These are phyloP conservation scores for Zelopaecilomyces penicillatus DNA, from an alignment of 2,329 filamentous ascomycete genomes.

Conservation along the genomic window DNA sequence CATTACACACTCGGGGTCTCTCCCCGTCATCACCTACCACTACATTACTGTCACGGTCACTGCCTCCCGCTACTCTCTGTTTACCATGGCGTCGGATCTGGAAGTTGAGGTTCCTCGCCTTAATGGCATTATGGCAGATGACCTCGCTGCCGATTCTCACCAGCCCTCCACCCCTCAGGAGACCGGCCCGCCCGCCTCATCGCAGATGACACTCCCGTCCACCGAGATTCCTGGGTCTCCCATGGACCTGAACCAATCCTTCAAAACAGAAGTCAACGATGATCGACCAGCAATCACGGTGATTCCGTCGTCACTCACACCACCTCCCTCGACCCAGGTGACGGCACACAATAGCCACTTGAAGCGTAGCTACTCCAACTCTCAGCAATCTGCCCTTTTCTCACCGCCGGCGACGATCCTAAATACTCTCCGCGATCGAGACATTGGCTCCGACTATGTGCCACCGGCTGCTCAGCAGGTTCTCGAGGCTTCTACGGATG, in stretches of 20 bases:
- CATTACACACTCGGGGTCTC: too few species aligned
- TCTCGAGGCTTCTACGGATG: constrained; percentile 42
- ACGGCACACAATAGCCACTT: constrained; percentile 21
- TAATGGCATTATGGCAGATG: constrained; percentile 23
- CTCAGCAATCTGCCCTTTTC: constrained; percentile 41
- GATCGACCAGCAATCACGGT: constrained; percentile 35
- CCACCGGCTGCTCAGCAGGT: constrained; percentile 43
- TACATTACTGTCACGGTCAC: not conserved
- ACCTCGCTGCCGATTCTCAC: constrained; percentile 24
- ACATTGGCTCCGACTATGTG: constrained; percentile 31
- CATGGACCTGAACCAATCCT: constrained; percentile 38
- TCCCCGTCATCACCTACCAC: too few species aligned
- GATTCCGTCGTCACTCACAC: constrained; percentile 51
- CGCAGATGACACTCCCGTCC: constrained; percentile 48
- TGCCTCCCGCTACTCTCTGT: not conserved
- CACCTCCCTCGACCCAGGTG: constrained; percentile 47
- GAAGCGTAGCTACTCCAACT: constrained; percentile 26
- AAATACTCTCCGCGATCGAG: constrained; percentile 24
- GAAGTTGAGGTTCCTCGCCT: constrained; percentile 20
- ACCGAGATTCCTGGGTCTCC: constrained; percentile 49
- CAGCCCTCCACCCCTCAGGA: constrained; percentile 25
- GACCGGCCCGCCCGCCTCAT: constrained; percentile 24
- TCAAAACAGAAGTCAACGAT: constrained; percentile 43
- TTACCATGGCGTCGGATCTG: constrained; percentile 26
- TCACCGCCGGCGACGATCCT: constrained; percentile 46